Conservation (phyloP, 441 rosid genomes). For the Aquilaria agallochum region DNA sequence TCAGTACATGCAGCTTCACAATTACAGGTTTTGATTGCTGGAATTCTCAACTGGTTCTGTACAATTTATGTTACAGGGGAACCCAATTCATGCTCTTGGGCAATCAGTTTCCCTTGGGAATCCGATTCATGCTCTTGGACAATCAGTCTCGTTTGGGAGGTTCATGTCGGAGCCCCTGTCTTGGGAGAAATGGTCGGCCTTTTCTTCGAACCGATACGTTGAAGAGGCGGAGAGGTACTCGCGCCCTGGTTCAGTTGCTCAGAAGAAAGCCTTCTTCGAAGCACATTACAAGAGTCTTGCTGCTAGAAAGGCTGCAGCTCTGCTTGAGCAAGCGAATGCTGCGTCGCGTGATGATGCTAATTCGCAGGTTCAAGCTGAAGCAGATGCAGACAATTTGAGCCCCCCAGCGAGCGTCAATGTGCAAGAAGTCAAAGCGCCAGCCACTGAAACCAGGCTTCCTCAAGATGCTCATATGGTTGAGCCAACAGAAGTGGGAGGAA, state of each 20-base stretch:
- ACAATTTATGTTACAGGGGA: conserved; percentile 32
- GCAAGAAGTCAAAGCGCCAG: conserved; percentile 13
- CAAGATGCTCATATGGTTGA: conserved; percentile 8
- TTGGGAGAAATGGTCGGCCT: conserved; percentile 78
- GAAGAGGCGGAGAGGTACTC: conserved; percentile 74
- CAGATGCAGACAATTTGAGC: neutral
- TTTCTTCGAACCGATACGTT: conserved; percentile 57
- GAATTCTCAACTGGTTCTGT: too few relatives aligned
- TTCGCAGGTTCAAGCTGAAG: conserved; percentile 10
- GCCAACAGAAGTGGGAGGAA: conserved; percentile 3
- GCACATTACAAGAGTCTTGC: conserved; percentile 73
- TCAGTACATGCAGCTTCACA: conserved; percentile 16
- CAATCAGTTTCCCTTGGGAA: conserved; percentile 38
- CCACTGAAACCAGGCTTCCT: conserved; percentile 8
- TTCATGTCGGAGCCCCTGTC: conserved; percentile 57
- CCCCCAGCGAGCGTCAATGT: neutral
- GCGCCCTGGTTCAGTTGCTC: conserved; percentile 74
- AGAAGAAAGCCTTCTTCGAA: conserved; percentile 81
- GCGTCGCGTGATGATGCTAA: conserved; percentile 10
- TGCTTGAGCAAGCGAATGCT: conserved; percentile 41
- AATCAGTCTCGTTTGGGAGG: conserved; percentile 44
- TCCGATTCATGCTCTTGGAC: conserved; percentile 33
- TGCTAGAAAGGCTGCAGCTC: conserved; percentile 64
- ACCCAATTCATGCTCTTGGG: conserved; percentile 36
- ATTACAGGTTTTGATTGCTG: too few relatives aligned